phyloP scores from a whole-genome alignment of 352 stramenopile species.

The Pythium brassicae region DNA sequence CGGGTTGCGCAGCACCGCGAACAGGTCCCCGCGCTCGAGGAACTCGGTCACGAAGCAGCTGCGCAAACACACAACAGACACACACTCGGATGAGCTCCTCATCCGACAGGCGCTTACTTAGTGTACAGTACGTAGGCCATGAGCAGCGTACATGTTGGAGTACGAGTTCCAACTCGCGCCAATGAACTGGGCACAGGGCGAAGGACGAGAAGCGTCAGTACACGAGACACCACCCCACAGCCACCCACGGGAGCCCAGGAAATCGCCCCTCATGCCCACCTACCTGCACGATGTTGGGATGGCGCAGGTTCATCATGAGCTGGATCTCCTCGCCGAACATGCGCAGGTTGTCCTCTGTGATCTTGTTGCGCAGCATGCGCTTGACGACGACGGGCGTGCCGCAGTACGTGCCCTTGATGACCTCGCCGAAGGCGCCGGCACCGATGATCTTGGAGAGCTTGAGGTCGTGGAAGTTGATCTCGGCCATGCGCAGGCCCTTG shows the following conservation, averaged over 20 bases:
- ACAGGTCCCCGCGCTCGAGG: slow-evolving; percentile 79
- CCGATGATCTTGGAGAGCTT: slow-evolving; percentile 88
- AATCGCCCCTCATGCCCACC: not conserved
- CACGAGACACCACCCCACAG: not conserved
- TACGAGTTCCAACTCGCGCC: slow-evolving; percentile 90
- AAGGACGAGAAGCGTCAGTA: no score
- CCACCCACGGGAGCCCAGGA: no score
- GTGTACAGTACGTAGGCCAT: no score
- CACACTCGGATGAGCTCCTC: not conserved
- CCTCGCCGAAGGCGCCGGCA: slow-evolving; percentile 78
- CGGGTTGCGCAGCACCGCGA: slow-evolving; percentile 73
- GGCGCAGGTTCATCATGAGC: slow-evolving; percentile 88
- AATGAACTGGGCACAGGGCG: slow-evolving; percentile 54
- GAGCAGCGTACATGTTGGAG: slow-evolving; percentile 80
- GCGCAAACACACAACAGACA: not conserved
- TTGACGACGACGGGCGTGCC: slow-evolving; percentile 86
- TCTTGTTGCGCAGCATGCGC: slow-evolving; percentile 87
- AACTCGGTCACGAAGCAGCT: slow-evolving; percentile 89
- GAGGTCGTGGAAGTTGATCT: slow-evolving; percentile 88
- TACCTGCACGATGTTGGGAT: slow-evolving; percentile 85
- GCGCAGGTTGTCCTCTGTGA: slow-evolving; percentile 82
- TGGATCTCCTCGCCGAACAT: slow-evolving; percentile 90
- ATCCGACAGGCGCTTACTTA: not conserved
- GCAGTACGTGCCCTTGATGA: slow-evolving; percentile 88
- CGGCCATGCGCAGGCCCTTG: slow-evolving; percentile 80